Evolutionary conservation across 225 moss, liverwort and hornwort species (phyloP).

Genomic region (Neckera pumila): DNA sequence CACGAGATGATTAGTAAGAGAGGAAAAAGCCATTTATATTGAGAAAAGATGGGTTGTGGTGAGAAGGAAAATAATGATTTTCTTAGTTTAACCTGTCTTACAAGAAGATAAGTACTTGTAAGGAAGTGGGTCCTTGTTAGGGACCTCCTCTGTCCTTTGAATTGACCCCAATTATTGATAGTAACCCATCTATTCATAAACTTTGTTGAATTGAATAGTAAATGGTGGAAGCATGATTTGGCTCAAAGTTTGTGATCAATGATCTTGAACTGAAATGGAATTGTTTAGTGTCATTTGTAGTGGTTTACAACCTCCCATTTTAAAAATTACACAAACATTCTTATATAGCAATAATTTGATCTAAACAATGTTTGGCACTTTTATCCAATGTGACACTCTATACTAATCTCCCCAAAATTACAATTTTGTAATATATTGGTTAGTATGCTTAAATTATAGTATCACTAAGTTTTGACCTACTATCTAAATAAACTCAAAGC

Average conservation of each 20-base stretch:
- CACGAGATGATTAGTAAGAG: background rate
- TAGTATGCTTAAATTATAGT: too few relatives aligned
- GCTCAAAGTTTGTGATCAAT: background rate
- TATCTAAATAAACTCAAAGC: background rate
- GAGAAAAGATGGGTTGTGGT: background rate
- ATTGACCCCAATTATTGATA: background rate
- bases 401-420: background rate
- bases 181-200: background rate
- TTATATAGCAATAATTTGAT: too few relatives aligned
- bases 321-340: background rate
- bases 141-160: rapidly evolving
- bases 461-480: background rate
- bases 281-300: background rate
- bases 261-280: rapidly evolving
- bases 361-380: background rate
- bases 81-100: background rate
- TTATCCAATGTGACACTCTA: background rate
- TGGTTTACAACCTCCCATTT: background rate
- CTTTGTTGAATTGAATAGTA: background rate
- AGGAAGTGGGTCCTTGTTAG: too few relatives aligned
- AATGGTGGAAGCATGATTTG: background rate
- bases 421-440: background rate
- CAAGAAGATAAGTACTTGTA: background rate
- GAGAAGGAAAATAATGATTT: background rate
- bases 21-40: background rate